Evolutionary conservation across 2,329 filamentous ascomycete genomes (phyloP).

Genomic region (Metarhizium humberi): DNA sequence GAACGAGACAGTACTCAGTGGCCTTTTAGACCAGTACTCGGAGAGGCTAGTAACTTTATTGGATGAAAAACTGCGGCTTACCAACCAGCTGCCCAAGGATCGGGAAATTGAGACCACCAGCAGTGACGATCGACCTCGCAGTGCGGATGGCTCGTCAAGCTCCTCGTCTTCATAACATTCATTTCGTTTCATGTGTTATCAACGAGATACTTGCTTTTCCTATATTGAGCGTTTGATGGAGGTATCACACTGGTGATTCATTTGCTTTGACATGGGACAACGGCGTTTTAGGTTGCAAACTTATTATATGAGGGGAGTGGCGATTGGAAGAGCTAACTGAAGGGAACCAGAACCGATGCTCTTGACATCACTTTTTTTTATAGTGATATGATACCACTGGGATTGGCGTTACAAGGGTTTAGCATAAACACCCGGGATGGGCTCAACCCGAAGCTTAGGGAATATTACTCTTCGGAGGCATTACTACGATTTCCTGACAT

Average conservation of each 20-base stretch:
- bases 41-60: constrained; percentile 62
- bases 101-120: constrained; percentile 17
- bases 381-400: constrained; percentile 28
- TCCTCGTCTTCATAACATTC: constrained; percentile 23
- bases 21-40: constrained; percentile 66
- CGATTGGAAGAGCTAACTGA: background rate
- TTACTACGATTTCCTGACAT: background rate
- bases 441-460: background rate
- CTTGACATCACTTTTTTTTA: constrained; percentile 11
- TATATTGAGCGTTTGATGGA: background rate
- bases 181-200: constrained; percentile 5
- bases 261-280: background rate
- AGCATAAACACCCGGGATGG: constrained; percentile 1
- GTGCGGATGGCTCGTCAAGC: constrained; percentile 23
- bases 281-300: constrained; percentile 6
- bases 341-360: background rate
- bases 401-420: constrained; percentile 17
- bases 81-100: constrained; percentile 22
- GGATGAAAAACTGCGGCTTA: constrained; percentile 58
- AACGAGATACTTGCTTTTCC: background rate
- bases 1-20: constrained; percentile 50
- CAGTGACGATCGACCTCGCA: constrained; percentile 21
- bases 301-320: background rate
- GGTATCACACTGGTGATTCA: background rate
- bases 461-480: background rate